Base-by-base conservation (phyloP, 2,329 filamentous ascomycete genomes). In the Raffaelea albimanens region DNA sequence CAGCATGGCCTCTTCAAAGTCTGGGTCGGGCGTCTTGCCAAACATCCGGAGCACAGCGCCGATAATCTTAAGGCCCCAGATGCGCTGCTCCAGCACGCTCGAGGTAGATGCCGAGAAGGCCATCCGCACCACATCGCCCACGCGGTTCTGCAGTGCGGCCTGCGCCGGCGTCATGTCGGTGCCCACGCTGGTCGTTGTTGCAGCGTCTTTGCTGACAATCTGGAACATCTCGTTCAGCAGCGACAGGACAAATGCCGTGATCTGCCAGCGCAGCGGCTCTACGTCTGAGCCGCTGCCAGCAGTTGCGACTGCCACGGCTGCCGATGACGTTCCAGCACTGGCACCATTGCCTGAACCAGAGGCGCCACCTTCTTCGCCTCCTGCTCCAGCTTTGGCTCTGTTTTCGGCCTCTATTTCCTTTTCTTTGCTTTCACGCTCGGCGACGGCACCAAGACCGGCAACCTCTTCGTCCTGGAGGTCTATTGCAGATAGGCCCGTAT, bases 71-170 rank as follows among this genome's bases (percentile, higher is more conserved):
- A 98, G 67, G 22, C 93, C 93, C 72, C 89, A 88, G 36, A 98
- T 83, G 22, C 93, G 79, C 50, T 98, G 75, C 59, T 95, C 86
- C 21, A 95, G 78, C 1, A 98, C 90, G 55, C 86, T 87, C 2
- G 91, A 91, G 1, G 93, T 98, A 1, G 91, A 97, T 0, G 93
- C 93, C 11, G 93, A 96, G 64, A 98, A 98, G 0, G 93, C 91
- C 75, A 97, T 95, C 44, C 89, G 83, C 49, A 98, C 88, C 21
- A 98, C 87, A 62, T 98, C 93, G 3, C 87, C 90, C 48, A 98
- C 80, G 58, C 81, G 84, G 51, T 79, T 77, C 63, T 98, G 90
- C 22, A 98, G 69, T 4, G 85, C 87, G 41, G 76, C 66, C 59
- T 94, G 85, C 4, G 89, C 87, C 3, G 77, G 72, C 5, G 89